These are phyloP conservation scores for Cucurbita moschata DNA, from an alignment of 306 rosid species.

Conservation along the genomic window DNA sequence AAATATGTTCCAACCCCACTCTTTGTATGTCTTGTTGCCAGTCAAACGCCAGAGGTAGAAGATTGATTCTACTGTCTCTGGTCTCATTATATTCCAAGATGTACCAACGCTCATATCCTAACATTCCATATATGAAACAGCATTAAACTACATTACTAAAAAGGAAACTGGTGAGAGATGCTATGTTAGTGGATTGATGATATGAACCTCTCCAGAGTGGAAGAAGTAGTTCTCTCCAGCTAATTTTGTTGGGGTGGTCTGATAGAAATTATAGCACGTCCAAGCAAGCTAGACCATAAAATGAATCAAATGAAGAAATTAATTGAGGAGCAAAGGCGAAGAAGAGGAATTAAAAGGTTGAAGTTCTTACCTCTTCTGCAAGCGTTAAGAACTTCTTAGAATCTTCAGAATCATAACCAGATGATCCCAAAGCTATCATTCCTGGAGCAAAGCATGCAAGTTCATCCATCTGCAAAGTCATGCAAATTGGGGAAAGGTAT, in stretches of 20 bases:
- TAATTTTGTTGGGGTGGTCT: slow-evolving; percentile 87
- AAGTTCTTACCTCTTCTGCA: slow-evolving; percentile 71
- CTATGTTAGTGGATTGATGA: background rate
- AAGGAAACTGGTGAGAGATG: background rate
- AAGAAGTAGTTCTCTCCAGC: slow-evolving; percentile 97
- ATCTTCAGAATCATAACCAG: slow-evolving; percentile 68
- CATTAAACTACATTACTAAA: slow-evolving; percentile 2
- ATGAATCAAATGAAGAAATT: background rate
- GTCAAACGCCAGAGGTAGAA: slow-evolving; percentile 94
- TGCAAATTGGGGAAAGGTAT: slow-evolving; percentile 6
- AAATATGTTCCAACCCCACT: slow-evolving; percentile 99
- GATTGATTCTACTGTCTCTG: slow-evolving; percentile 93
- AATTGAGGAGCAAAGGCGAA: background rate
- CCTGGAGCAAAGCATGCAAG: slow-evolving; percentile 99
- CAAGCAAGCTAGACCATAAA: slow-evolving; percentile 69
- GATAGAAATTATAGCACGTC: slow-evolving; percentile 98
- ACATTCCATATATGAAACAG: slow-evolving; percentile 7
- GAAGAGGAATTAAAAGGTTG: background rate
- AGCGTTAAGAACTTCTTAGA: slow-evolving; percentile 55
- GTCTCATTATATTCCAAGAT: slow-evolving; percentile 95
- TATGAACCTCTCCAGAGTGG: slow-evolving; percentile 58
- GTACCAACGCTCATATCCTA: slow-evolving; percentile 94
- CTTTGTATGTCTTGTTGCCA: slow-evolving; percentile 92
- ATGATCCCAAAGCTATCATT: slow-evolving; percentile 92
- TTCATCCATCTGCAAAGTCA: slow-evolving; percentile 85